A percentile compares a stretch with the other conserved stretches of the same genome.
phyloP scores from a whole-genome alignment of 2,329 filamentous ascomycete genomes.

The Fusarium oxysporum region DNA sequence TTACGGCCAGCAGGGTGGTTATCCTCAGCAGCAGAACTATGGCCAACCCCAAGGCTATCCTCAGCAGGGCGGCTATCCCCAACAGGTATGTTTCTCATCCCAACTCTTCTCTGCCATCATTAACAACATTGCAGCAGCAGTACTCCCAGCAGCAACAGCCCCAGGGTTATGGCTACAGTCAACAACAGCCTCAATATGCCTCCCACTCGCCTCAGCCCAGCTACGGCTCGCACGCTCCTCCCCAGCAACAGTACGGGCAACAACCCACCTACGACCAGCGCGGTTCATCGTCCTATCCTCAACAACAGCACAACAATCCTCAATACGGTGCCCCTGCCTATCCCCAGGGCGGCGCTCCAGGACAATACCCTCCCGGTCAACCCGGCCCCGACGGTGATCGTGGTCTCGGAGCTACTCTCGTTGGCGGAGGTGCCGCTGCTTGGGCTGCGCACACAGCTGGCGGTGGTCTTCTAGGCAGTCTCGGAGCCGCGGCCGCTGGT shows the following conservation, averaged over 20 bases:
- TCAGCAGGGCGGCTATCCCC: conserved; percentile 38
- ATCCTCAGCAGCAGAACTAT: conserved; percentile 42
- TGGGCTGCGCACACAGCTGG: conserved; percentile 66
- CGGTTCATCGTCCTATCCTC: conserved; percentile 32
- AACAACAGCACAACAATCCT: conserved; percentile 42
- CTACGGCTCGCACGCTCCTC: conserved; percentile 43
- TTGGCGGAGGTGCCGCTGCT: conserved; percentile 65
- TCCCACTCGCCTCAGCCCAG: conserved; percentile 43
- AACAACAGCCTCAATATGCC: conserved; percentile 39
- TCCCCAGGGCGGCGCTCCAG: conserved; percentile 42
- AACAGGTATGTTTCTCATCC: conserved; percentile 41
- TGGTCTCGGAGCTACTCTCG: conserved; percentile 65
- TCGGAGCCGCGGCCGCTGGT: conserved; percentile 63
- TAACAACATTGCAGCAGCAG: conserved; percentile 33
- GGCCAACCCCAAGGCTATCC: conserved; percentile 37
- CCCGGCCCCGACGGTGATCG: conserved; percentile 59
- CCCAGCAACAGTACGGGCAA: conserved; percentile 40
- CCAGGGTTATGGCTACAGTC: conserved; percentile 33
- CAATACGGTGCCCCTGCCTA: conserved; percentile 40
- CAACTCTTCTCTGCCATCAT: not conserved
- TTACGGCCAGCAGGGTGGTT: conserved; percentile 38
- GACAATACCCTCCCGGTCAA: conserved; percentile 43
- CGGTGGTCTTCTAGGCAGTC: conserved; percentile 62
- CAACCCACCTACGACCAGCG: conserved; percentile 38
- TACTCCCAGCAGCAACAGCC: conserved; percentile 41